phyloP scores from a whole-genome alignment of 2,329 filamentous ascomycete species.

The Thermomyces lanuginosus region DNA sequence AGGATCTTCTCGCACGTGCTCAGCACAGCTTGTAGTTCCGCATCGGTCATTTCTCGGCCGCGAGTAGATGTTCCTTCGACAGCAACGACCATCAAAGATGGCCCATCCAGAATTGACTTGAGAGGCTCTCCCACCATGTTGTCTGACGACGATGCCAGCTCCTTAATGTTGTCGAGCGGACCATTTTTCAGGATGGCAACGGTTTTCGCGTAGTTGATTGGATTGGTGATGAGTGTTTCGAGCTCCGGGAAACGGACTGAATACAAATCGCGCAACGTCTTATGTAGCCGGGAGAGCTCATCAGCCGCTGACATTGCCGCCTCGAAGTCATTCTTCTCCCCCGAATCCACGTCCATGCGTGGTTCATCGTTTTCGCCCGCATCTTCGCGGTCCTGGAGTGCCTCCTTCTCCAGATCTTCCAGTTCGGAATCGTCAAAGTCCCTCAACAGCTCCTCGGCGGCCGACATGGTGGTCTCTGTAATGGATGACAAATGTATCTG shows the following conservation, averaged over 20 bases:
- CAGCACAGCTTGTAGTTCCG: slow-evolving; percentile 57
- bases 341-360: slow-evolving; percentile 38
- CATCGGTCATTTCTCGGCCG: slow-evolving; percentile 57
- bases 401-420: slow-evolving; percentile 57
- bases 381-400: slow-evolving; percentile 46
- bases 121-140: slow-evolving; percentile 64
- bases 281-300: slow-evolving; percentile 85
- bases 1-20: slow-evolving; percentile 76
- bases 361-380: slow-evolving; percentile 26
- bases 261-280: slow-evolving; percentile 92
- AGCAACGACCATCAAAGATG: slow-evolving; percentile 86
- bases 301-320: slow-evolving; percentile 88
- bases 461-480: slow-evolving; percentile 55
- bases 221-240: slow-evolving; percentile 76
- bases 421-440: slow-evolving; percentile 56
- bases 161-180: slow-evolving; percentile 75
- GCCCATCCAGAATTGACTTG: slow-evolving; percentile 67
- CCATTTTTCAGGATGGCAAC: slow-evolving; percentile 88
- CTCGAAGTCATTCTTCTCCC: slow-evolving; percentile 62
- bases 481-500: slow-evolving; percentile 1
- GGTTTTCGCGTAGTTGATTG: slow-evolving; percentile 87
- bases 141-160: slow-evolving; percentile 56
- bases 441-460: slow-evolving; percentile 80
- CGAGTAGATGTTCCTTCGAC: slow-evolving; percentile 85
- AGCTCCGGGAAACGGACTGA: slow-evolving; percentile 85